Conservation (phyloP, 2,329 filamentous ascomycete species). For the Neonectria coccinea region DNA sequence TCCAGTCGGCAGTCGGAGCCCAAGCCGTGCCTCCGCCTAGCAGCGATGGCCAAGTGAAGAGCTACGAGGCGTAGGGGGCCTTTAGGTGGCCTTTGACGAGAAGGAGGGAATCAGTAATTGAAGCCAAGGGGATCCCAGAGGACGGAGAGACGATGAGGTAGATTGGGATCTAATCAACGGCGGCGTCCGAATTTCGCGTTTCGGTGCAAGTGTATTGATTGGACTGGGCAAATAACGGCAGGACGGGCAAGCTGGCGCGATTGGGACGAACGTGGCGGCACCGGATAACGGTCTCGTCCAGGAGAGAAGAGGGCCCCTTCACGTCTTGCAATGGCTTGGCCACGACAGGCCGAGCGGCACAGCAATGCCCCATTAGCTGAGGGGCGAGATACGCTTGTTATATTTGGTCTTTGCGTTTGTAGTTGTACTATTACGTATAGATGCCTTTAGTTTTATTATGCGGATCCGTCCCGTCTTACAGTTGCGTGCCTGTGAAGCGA, state of each 20-base stretch:
- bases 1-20: constrained; percentile 59
- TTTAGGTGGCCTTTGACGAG: background rate
- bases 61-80: constrained; percentile 62
- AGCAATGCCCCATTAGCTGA: constrained; percentile 1
- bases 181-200: constrained; percentile 37
- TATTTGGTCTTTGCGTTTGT: constrained; percentile 20
- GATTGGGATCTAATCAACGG: constrained; percentile 34
- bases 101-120: constrained; percentile 5
- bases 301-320: background rate
- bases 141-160: constrained; percentile 21
- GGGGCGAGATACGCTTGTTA: constrained; percentile 18
- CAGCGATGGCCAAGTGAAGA: constrained; percentile 67
- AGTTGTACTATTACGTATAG: constrained; percentile 33
- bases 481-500: background rate
- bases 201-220: constrained; percentile 30
- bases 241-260: constrained; percentile 15
- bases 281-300: background rate
- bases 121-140: constrained; percentile 3
- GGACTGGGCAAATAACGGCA: constrained; percentile 9
- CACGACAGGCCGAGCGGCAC: background rate
- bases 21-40: constrained; percentile 66
- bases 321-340: background rate
- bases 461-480: background rate
- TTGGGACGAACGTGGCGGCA: constrained; percentile 1
- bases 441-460: constrained; percentile 21